Conservation (phyloP, 257 asterid genomes). For the Solanum tarapatanum region DNA sequence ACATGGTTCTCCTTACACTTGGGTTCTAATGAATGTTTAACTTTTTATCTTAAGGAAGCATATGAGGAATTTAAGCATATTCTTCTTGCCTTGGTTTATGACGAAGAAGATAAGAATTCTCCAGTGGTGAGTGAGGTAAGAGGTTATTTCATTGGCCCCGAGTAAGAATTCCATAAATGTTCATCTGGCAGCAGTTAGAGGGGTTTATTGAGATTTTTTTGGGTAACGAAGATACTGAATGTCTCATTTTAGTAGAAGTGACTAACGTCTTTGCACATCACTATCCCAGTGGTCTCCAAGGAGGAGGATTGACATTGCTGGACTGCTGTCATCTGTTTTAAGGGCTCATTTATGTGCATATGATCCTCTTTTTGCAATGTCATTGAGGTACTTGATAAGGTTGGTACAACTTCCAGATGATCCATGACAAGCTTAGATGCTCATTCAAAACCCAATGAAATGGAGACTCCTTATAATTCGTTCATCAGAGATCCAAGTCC, state of each 20-base stretch:
- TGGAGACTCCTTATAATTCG: background rate
- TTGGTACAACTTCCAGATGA: slow-evolving; percentile 7
- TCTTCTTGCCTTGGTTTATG: slow-evolving; percentile 83
- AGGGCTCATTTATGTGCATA: slow-evolving; percentile 75
- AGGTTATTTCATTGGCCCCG: background rate
- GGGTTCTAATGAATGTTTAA: slow-evolving; percentile 13
- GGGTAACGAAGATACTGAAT: background rate
- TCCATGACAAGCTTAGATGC: background rate
- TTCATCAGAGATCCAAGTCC: background rate
- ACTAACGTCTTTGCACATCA: background rate
- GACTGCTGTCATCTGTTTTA: slow-evolving; percentile 70
- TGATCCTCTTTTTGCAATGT: slow-evolving; percentile 84
- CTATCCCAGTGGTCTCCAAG: slow-evolving; percentile 80
- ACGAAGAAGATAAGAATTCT: slow-evolving; percentile 73
- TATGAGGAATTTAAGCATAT: slow-evolving; percentile 93
- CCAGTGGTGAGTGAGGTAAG: slow-evolving; percentile 91
- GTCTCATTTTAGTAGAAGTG: background rate
- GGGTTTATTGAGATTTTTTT: background rate
- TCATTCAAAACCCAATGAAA: background rate
- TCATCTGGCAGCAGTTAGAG: background rate
- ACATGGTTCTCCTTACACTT: background rate
- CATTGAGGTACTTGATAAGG: slow-evolving; percentile 93
- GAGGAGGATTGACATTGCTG: slow-evolving; percentile 91
- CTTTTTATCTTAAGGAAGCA: slow-evolving; percentile 67
- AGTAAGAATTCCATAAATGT: background rate